phyloP scores from a whole-genome alignment of 2,329 filamentous ascomycete species.

The Ceratocystis colombiana region DNA sequence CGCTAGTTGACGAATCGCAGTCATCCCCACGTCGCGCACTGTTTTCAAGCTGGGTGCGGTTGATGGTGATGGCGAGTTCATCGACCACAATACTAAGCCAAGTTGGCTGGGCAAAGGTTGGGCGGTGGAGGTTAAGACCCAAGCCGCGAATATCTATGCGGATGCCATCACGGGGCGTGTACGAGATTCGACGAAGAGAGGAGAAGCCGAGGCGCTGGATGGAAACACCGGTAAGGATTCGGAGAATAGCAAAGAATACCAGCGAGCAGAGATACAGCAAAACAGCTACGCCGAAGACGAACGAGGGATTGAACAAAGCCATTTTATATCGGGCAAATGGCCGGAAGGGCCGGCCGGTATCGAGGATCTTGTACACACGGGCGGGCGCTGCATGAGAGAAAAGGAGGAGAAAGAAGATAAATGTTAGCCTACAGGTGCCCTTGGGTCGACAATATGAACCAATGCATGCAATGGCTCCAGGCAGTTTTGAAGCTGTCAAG shows the following conservation, averaged over 20 bases:
- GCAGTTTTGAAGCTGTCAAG: not conserved
- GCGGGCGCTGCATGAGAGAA: not conserved
- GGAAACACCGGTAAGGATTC: slow-evolving; percentile 85
- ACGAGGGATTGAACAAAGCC: slow-evolving; percentile 64
- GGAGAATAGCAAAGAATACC: slow-evolving; percentile 82
- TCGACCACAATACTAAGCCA: slow-evolving; percentile 86
- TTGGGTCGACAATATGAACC: too few relatives aligned
- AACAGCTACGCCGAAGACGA: slow-evolving; percentile 74
- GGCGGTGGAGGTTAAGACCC: slow-evolving; percentile 78
- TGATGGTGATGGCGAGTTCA: slow-evolving; percentile 74
- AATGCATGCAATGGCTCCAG: too few relatives aligned
- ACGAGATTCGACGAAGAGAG: slow-evolving; percentile 81
- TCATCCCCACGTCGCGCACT: slow-evolving; percentile 30
- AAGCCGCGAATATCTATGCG: slow-evolving; percentile 82
- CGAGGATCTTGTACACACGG: not conserved
- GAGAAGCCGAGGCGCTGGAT: slow-evolving; percentile 93
- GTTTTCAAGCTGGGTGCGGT: slow-evolving; percentile 52
- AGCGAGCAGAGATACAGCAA: slow-evolving; percentile 86
- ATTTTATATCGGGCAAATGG: slow-evolving; percentile 33
- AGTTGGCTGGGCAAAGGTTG: slow-evolving; percentile 93
- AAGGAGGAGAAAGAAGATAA: not conserved
- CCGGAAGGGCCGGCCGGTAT: slow-evolving; percentile 8
- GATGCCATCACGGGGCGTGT: slow-evolving; percentile 78
- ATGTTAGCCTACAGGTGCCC: not conserved
- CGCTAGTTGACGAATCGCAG: slow-evolving; percentile 18